phyloP scores from a whole-genome alignment of 257 asterid species.

The Craterostigma plantagineum region DNA sequence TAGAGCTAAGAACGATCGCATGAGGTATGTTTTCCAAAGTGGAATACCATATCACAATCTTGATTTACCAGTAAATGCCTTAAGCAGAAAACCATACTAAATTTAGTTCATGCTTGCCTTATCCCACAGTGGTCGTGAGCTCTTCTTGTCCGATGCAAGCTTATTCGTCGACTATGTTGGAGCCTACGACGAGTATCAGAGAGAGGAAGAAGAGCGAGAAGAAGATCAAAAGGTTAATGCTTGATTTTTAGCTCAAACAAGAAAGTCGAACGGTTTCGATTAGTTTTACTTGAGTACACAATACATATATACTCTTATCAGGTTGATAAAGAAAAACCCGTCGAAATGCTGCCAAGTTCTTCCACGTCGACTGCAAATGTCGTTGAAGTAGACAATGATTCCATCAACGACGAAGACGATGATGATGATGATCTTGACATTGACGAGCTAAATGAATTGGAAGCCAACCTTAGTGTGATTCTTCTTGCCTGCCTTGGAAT shows the following conservation, averaged over 20 bases:
- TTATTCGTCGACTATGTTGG: constrained; percentile 72
- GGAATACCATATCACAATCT: background rate
- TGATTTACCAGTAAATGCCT: constrained; percentile 1
- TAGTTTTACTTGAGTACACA: too few relatives aligned
- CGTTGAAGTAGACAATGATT: constrained; percentile 14
- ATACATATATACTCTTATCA: constrained; percentile 12
- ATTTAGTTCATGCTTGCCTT: constrained; percentile 9
- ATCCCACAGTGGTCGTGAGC: constrained; percentile 73
- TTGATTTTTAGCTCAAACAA: background rate
- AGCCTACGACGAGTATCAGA: constrained; percentile 56
- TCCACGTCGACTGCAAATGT: constrained; percentile 33
- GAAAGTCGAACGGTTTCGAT: too few relatives aligned
- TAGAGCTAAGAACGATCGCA: constrained; percentile 93
- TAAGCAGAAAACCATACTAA: background rate
- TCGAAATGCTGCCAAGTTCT: constrained; percentile 47
- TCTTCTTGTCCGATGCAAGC: constrained; percentile 63
- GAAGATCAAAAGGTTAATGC: constrained; percentile 27
- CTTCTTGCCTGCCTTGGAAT: too few relatives aligned
- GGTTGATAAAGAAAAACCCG: constrained; percentile 32
- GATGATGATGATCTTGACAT: constrained; percentile 52
- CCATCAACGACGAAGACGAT: constrained; percentile 21
- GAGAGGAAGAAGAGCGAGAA: constrained; percentile 35
- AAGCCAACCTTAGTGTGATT: constrained; percentile 39
- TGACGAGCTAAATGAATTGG: constrained; percentile 61
- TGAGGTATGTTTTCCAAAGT: constrained; percentile 39